phyloP scores from a whole-genome alignment of 73 alveolate genomes.

The Paramecium sexaurelia region DNA sequence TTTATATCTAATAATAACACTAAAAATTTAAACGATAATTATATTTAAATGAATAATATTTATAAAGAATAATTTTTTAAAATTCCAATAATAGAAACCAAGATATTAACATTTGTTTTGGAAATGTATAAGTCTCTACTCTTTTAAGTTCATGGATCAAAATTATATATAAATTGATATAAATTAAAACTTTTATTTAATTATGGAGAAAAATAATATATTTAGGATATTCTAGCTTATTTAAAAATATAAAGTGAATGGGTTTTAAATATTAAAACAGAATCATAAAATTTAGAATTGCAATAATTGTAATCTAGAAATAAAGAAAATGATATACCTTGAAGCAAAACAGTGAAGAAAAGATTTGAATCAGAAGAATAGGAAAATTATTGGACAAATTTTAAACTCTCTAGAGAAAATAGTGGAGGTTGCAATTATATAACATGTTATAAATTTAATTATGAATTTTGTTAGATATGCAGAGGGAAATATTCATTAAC shows the following conservation, averaged over 20 bases:
- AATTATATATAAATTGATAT: not conserved
- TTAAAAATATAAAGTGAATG: not conserved
- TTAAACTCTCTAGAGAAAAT: not conserved
- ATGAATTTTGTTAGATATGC: conserved; percentile 52
- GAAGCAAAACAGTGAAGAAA: not conserved
- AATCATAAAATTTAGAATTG: not conserved
- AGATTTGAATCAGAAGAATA: not conserved
- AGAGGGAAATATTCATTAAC: not conserved
- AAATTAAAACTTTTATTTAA: not conserved
- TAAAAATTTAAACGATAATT: not conserved
- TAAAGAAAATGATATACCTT: not conserved
- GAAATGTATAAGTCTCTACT: not conserved
- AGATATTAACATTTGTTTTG: not conserved
- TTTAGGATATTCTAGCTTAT: not conserved
- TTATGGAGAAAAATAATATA: not conserved
- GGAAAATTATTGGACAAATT: not conserved
- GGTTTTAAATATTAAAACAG: not conserved
- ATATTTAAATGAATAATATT: not conserved
- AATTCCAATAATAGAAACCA: not conserved
- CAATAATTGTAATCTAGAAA: not conserved
- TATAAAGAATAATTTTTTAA: not conserved
- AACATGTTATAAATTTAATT: conserved; percentile 9
- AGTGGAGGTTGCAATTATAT: conserved; percentile 39
- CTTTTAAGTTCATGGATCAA: not conserved
- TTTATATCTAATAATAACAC: not conserved